Base-by-base conservation (phyloP, 2,329 filamentous ascomycete species). In the Aspergillus chevalieri region DNA sequence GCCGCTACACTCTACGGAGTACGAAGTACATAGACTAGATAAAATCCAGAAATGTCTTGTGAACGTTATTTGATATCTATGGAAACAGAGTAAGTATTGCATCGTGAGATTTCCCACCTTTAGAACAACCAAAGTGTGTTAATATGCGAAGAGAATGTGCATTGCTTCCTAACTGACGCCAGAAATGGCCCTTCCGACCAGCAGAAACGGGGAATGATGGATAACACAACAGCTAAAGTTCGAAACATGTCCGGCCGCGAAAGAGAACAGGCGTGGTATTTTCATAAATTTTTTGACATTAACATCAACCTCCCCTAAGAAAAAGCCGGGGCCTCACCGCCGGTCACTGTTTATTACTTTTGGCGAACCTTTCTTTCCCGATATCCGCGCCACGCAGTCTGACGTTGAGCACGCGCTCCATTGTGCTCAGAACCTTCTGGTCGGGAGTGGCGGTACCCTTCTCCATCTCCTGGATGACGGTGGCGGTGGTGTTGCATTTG, bases 321-420 rank as follows among this genome's bases (percentile, higher is more conserved):
- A 61, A 55, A 56, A 54, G 57, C 44, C 53, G 49, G 50, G 55
- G 55, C 55, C 59, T 64, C 58, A 62, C 65, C 54, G 59, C 57
- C 55, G 47, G 42, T 51, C 39, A 46, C 41, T 30, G 48, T 63
- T 62, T 69, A 73, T 77, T 87, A n/a, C n/a, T 88, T 80, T 87
- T 89, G 57, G 83, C 78, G 70, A 93, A 87, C 75, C 85, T 87
- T 62, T 89, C 87, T 69, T 83, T 78, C 55, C 91, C 92, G 68
- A 96, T 93, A 73, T 92, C 88, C 64, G 76, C 78, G 51, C 93
- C 89, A 59, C 91, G 81, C 65, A 96, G 79, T 77, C 95, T 89
- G 64, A 95, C 82, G 64, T 93, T 92, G 68, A 96, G 82, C 55
- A 88, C 83, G 48, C 85, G 80, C 81, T 95, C 89, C 80, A 95